Evolutionary conservation across 495 filamentous ascomycete species (phyloP).

Genomic region (Tuber magnatum): DNA sequence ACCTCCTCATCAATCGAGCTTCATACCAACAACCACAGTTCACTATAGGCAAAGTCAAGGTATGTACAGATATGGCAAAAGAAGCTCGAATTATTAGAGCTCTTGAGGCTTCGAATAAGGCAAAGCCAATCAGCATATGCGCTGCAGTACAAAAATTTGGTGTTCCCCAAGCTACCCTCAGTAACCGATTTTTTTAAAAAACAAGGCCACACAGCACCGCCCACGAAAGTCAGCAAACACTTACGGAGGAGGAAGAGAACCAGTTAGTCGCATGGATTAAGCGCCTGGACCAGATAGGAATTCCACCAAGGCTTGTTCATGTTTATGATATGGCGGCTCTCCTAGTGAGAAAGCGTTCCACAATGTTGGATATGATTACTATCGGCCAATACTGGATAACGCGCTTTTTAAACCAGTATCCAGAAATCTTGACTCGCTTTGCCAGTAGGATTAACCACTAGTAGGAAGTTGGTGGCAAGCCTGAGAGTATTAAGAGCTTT

Average conservation of each 20-base stretch:
- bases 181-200: conserved; percentile 6
- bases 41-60: too few relatives aligned
- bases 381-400: conserved; percentile 4
- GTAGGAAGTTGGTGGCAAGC: conserved; percentile 4
- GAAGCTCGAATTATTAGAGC: background rate
- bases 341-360: background rate
- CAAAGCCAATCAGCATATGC: conserved; percentile 6
- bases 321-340: conserved; percentile 1
- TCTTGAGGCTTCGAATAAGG: background rate
- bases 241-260: conserved; percentile 6
- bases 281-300: conserved; percentile 12
- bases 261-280: conserved; percentile 10
- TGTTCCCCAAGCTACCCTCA: background rate
- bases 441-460: conserved; percentile 11
- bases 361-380: background rate
- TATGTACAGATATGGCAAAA: too few relatives aligned
- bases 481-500: background rate
- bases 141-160: conserved; percentile 12
- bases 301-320: conserved; percentile 13
- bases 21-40: too few relatives aligned
- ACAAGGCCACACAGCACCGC: background rate
- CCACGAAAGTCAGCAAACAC: conserved; percentile 8
- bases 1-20: too few relatives aligned
- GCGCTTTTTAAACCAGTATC: conserved; percentile 12
- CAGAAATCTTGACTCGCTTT: background rate